Base-by-base conservation (phyloP, 306 rosid genomes). In the Malus asiatica region DNA sequence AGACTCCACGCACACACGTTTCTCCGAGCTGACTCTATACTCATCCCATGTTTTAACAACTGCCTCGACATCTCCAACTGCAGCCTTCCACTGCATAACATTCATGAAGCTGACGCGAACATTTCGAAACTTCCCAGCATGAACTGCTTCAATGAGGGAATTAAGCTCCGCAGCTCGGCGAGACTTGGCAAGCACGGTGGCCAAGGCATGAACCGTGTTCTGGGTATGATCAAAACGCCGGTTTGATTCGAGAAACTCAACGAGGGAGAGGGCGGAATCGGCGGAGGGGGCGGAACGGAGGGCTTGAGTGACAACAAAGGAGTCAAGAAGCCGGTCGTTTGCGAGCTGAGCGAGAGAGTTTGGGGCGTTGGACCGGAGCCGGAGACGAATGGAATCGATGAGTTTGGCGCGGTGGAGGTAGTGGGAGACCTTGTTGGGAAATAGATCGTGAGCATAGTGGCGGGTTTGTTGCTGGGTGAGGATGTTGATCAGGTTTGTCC, bases 321-420 rank as follows among this genome's bases (percentile, higher is more conserved):
- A 85, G 78, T 90, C 97, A 1, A 89, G 76, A 59, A 83, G 87
- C 12, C 88, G 82, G 74, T 87, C 83, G 46, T 71, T 86, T 67
- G 87, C 55, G 71, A 85, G 73, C 73, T 74, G 55, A 18, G 79
- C 46, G 42, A 93, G 93, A 1, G 93, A 85, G 76, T 58, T 77
- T 60, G 87, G 79, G 35, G 75, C 55, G 57, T 42, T 51, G 63
- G 91, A 83, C 1, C 96, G 96, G 30, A 93, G 87, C 35, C 77
- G 60, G 30, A 90, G 82, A n/a, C 97, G 91, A 77, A 93, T 87
- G 42, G 96, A 83, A 55, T 93, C 91, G 11, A 93, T 85, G 83
- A 90, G 90, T 35, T 83, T 87, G 57, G 97, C 93, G 38, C 96
- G 97, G 83, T 87, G 46, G 25, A 93, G 87, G 85, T 90, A 93